Evolutionary conservation across 768 basidiomycete genomes (phyloP), one percentile per base, ranked within the genome.

Genomic region (Hygrocybe punicea): DNA sequence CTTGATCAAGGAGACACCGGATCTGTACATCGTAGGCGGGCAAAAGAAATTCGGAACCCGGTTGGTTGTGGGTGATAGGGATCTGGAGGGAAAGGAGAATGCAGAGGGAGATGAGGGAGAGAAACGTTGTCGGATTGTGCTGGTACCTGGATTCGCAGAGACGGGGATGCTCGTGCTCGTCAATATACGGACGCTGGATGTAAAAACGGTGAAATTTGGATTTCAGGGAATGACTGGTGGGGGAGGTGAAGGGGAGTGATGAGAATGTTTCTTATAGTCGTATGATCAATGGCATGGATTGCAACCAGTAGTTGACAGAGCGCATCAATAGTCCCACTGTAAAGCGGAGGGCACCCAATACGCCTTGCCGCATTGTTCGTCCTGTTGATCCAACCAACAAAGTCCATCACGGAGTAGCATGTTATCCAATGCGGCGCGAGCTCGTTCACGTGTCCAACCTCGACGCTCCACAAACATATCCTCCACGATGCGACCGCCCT

Each of bases 331-430:
- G 57, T 91, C 88, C 91, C 92, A 97, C 57, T 81, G 81, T 81
- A 96, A 89, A 2, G 87, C 88, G 11, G 90, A 91, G 1, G 89
- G 87, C 10, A 96, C 79, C 93, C 93, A 98, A 68, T 93, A 96
- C 21, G 85, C 83, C 56, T 79, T 78, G 25, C 84, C 84, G 29
- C 73, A 76, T 14, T 67, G 68, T 62, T 84, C 83, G 53, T 89
- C 91, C 71, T 97, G 93, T 23, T 91, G 87, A 65, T 99, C 97
- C 29, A 98, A 67, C 97, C 97, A 99, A 57, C 92, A 95, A 23
- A 96, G 75, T 1, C 95, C 96, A 60, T 98, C 94, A 24, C 88
- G 79, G 59, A 92, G 78, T 13, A 95, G 80, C 85, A 96, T 94
- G 60, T 95, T 94, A 64, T 93, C 87, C 64, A 98, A 70, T 1